Base-by-base conservation (phyloP, 2,329 filamentous ascomycete species). In the Colletotrichum somersetense region DNA sequence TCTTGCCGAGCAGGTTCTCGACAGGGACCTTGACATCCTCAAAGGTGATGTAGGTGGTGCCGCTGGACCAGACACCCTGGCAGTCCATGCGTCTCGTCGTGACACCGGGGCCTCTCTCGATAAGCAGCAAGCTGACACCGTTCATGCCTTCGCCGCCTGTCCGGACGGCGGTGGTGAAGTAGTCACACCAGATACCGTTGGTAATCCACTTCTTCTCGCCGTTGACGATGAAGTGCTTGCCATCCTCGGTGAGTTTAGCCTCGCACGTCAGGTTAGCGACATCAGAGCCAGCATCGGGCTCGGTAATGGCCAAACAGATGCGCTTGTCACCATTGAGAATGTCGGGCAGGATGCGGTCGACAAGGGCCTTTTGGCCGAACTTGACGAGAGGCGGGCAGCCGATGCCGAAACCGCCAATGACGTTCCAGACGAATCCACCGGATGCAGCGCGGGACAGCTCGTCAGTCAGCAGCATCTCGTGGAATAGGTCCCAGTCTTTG, bases 181-280 rank as follows among this genome's bases (percentile, higher is more conserved):
- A 99, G 83, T 99, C 96, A 74, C 88, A 90, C 94, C 95, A 98
- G 79, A 98, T 90, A 79, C 96, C 96, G 84, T 99, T 99, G 78
- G 96, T 98, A 83, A 98, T 98, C 96, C 96, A 98, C 86, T 99
- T 99, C 92, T 99, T 98, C 90, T 98, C 96, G 67, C 96, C 96
- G 80, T 98, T 99, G 84, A 99, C 96, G 77, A 98, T 98, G 84
- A 97, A 99, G 85, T 98, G 94, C 87, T 98, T 98, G 79, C 96
- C 96, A 78, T 99, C 96, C 77, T 96, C 93, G 74, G 89, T 93
- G 70, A 98, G 89, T 87, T 97, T 97, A 35, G 96, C 96, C 87
- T 98, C 95, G 82, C 96, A 98, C 18, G 92, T 96, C 76, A 99
- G 82, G 84, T 97, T 98, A 72, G 96, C 96, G 12, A 99, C 96